Evolutionary conservation across 2,329 filamentous ascomycete species (phyloP).

Genomic region (Beauveria sp.): DNA sequence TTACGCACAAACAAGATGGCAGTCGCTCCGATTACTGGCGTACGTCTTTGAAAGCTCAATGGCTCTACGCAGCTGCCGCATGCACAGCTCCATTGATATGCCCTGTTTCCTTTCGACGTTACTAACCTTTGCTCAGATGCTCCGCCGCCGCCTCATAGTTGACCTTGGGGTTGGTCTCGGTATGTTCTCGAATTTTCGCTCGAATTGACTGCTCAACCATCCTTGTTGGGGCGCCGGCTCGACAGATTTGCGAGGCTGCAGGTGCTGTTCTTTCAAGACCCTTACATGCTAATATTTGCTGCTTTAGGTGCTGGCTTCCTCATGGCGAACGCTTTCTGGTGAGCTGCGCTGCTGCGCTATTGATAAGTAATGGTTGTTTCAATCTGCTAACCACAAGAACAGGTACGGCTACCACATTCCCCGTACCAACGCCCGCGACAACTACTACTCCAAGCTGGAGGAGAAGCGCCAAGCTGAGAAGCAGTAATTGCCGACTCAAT

Average conservation of each 20-base stretch:
- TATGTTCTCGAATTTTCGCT: slow-evolving; percentile 29
- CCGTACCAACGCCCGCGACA: slow-evolving; percentile 50
- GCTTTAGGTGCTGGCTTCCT: slow-evolving; percentile 42
- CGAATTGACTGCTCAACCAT: background rate
- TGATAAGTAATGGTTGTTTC: background rate
- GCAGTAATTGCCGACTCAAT: slow-evolving; percentile 5
- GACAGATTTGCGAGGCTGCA: background rate
- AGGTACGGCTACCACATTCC: slow-evolving; percentile 59
- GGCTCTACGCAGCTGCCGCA: slow-evolving; percentile 13
- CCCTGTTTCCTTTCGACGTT: background rate
- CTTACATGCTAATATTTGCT: background rate
- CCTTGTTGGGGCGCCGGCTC: background rate
- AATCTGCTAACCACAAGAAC: slow-evolving; percentile 12
- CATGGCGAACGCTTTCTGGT: slow-evolving; percentile 52
- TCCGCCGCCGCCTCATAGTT: slow-evolving; percentile 50
- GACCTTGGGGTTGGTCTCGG: slow-evolving; percentile 49
- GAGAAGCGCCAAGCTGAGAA: slow-evolving; percentile 41
- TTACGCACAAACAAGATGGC: slow-evolving; percentile 36
- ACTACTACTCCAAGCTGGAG: slow-evolving; percentile 52
- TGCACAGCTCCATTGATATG: background rate
- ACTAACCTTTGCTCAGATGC: slow-evolving; percentile 43
- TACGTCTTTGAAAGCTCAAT: slow-evolving; percentile 36
- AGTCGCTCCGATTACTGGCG: slow-evolving; percentile 50
- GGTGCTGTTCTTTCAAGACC: background rate
- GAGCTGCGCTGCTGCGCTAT: slow-evolving; percentile 19